A percentile compares a stretch with the other conserved stretches of the same genome.
Conservation (phyloP, 495 filamentous ascomycete genomes). For the Xylaria curta region DNA sequence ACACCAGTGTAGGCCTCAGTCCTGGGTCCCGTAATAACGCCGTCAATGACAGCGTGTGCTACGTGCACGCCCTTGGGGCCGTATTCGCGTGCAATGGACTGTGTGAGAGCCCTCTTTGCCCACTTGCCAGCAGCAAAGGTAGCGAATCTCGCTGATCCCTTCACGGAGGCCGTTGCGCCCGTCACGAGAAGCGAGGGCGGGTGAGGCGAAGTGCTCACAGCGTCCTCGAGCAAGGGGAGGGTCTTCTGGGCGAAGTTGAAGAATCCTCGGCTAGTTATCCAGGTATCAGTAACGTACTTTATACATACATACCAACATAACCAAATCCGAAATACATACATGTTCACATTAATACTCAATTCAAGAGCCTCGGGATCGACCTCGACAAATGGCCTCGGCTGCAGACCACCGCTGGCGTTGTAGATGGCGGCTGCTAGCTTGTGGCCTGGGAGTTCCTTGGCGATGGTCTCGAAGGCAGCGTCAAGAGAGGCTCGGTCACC, state of each 20-base stretch:
- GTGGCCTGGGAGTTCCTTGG: constrained; percentile 57
- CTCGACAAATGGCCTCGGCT: constrained; percentile 84
- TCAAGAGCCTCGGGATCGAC: constrained; percentile 67
- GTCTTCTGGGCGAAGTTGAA: constrained; percentile 78
- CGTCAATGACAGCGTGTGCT: constrained; percentile 82
- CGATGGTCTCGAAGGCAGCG: constrained; percentile 71
- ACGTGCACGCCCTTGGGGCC: constrained; percentile 88
- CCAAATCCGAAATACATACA: constrained; percentile 51
- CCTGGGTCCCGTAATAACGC: constrained; percentile 81
- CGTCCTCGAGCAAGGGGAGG: constrained; percentile 70
- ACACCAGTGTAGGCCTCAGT: constrained; percentile 63
- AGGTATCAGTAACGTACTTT: not conserved
- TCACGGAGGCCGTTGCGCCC: constrained; percentile 81
- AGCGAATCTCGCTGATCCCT: constrained; percentile 68
- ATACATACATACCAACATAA: not conserved
- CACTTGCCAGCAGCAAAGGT: constrained; percentile 71
- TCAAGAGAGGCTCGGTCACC: constrained; percentile 66
- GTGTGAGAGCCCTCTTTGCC: constrained; percentile 71
- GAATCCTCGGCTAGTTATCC: constrained; percentile 63
- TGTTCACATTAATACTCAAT: constrained; percentile 61
- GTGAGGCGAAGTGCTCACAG: constrained; percentile 56
- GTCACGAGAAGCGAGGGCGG: constrained; percentile 87
- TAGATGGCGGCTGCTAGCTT: constrained; percentile 80
- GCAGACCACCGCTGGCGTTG: constrained; percentile 74
- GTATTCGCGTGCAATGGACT: constrained; percentile 83